Evolutionary conservation across 495 filamentous ascomycete genomes (phyloP), one percentile per base, ranked within the genome.

Genomic region (Aspergillus wentii): DNA sequence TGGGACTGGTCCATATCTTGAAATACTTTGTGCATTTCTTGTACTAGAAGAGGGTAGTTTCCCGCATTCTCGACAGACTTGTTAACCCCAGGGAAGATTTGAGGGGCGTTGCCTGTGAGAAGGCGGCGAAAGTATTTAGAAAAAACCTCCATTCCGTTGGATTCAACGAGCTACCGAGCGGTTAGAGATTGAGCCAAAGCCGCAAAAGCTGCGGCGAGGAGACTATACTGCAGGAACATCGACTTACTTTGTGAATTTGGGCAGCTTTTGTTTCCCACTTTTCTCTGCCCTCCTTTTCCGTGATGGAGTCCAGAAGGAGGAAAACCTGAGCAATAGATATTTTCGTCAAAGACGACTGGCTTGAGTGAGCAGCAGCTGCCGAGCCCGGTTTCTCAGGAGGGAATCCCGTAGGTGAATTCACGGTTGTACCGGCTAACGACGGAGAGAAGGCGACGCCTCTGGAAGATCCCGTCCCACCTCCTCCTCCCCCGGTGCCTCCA

Each of bases 131-230:
- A 94, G 62, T 90, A 95, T 68, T 84, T 94, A 23, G 82, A 76
- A 63, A 85, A 95, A 49, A 92, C 88, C 70, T 95, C 90, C 89
- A 95, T 95, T 56, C 87, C 88, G 90, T 92, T 79, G 44, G 88
- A 87, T 74, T 92, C 83, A 57, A 95, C 80, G 48, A 96, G 78
- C 88, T 95, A 49, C 17, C 26, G 5, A 39, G 7, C 4, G 5
- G 11, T 40, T 31, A 38, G 22, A 30, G n/a, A 14, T 17, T 8
- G 28, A 14, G 30, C 1, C 27, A 13, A 2, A 23, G 23, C 3
- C 6, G 9, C 8, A 22, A 28, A 4, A 26, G 6, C n/a, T n/a
- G n/a, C n/a, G n/a, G n/a, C n/a, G n/a, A n/a, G n/a, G n/a, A n/a
- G n/a, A n/a, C n/a, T n/a, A n/a, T n/a, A n/a, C n/a, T n/a, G n/a